A percentile compares a stretch with the other conserved stretches of the same genome.
These are phyloP conservation scores for Hanseniaspora uvarum DNA, from an alignment of 1,139 yeast species.

Conservation along the genomic window DNA sequence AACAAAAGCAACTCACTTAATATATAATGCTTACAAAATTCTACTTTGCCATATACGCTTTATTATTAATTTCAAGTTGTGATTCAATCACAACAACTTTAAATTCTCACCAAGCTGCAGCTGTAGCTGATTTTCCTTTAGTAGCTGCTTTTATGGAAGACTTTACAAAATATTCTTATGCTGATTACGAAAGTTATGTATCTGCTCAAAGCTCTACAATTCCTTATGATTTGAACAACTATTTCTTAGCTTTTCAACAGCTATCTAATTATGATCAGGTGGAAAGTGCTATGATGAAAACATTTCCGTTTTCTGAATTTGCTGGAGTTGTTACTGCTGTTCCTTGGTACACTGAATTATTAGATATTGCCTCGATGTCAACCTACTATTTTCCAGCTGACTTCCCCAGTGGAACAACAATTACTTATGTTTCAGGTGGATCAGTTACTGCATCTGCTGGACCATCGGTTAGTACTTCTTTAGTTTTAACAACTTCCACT, in stretches of 20 bases:
- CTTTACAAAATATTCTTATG: constrained; percentile 8
- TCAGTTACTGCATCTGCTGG: not conserved
- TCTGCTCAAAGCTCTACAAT: constrained; percentile 26
- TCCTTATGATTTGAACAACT: constrained; percentile 31
- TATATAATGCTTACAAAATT: constrained; percentile 22
- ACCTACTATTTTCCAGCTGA: constrained; percentile 35
- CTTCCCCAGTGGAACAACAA: constrained; percentile 22
- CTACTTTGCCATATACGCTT: constrained; percentile 18
- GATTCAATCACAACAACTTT: constrained; percentile 1
- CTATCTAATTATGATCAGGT: constrained; percentile 26
- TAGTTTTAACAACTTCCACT: not conserved
- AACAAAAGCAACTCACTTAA: not conserved
- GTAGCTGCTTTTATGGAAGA: constrained; percentile 17
- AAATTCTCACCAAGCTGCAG: constrained; percentile 9
- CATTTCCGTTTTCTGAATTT: constrained; percentile 38
- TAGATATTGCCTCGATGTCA: constrained; percentile 31
- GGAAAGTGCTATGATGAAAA: constrained; percentile 29
- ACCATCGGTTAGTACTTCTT: not conserved
- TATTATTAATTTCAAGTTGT: not conserved
- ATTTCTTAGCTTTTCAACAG: constrained; percentile 28
- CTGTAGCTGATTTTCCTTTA: constrained; percentile 16
- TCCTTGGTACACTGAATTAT: constrained; percentile 37
- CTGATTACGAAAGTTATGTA: constrained; percentile 1
- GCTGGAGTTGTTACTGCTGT: constrained; percentile 35
- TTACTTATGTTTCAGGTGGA: not conserved